Percentiles rank a stretch among this genome's conserved stretches.
phyloP scores from a whole-genome alignment of 2,329 filamentous ascomycete species.

The Scedosporium boydii region DNA sequence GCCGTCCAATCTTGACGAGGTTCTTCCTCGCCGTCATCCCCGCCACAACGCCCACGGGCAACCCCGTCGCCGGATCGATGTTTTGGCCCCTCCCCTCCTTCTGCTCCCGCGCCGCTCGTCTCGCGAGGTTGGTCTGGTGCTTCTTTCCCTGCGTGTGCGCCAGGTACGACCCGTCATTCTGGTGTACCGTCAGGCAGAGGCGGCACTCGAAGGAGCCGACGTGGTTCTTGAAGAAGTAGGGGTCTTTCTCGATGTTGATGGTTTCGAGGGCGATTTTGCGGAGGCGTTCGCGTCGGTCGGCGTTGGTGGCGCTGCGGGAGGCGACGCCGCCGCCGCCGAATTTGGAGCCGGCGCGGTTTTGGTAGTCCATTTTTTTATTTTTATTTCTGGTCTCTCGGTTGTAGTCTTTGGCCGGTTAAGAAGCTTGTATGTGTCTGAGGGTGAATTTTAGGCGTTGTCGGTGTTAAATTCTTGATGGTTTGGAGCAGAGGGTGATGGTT shows the following conservation, averaged over 20 bases:
- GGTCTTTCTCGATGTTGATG: constrained; percentile 98
- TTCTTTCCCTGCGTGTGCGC: constrained; percentile 98
- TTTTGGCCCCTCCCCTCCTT: constrained; percentile 66
- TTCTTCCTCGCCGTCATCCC: constrained; percentile 64
- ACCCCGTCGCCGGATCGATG: constrained; percentile 56
- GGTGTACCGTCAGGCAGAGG: constrained; percentile 92
- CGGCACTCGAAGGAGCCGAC: constrained; percentile 97
- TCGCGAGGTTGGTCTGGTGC: constrained; percentile 95
- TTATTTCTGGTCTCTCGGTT: background rate
- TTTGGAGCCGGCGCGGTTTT: constrained; percentile 94
- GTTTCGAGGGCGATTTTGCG: constrained; percentile 97
- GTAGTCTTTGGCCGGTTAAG: background rate
- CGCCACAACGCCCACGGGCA: constrained; percentile 67
- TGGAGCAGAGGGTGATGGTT: too few species aligned
- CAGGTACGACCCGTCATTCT: constrained; percentile 98
- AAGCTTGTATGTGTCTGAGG: background rate
- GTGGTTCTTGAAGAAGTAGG: constrained; percentile 99
- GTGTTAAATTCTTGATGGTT: too few species aligned
- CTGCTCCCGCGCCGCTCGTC: constrained; percentile 90
- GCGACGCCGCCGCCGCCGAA: constrained; percentile 96
- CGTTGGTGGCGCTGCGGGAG: constrained; percentile 86
- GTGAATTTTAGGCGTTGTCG: background rate
- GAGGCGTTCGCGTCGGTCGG: constrained; percentile 91
- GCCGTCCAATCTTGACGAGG: constrained; percentile 86
- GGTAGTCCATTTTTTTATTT: constrained; percentile 51